A percentile compares a stretch with the other conserved stretches of the same genome.
Conservation (phyloP, 495 filamentous ascomycete species). For the Trichocladium uniseriatum region DNA sequence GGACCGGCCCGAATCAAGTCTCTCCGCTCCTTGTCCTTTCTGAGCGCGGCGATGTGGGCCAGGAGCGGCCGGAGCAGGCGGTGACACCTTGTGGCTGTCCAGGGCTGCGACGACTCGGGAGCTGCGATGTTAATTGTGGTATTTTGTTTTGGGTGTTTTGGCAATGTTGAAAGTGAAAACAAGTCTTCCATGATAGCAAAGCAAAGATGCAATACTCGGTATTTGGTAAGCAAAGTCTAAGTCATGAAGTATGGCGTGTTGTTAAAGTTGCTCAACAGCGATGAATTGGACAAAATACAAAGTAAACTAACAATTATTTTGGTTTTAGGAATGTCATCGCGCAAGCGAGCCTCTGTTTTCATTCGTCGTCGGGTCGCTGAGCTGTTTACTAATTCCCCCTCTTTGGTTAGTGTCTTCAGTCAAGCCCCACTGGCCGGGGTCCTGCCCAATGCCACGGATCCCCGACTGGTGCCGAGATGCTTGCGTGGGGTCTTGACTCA, state of each 20-base stretch:
- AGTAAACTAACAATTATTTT: no score
- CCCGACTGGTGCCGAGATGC: constrained; percentile 8
- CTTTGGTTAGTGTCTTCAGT: constrained; percentile 7
- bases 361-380: neutral
- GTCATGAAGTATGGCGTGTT: neutral
- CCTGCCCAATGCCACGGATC: neutral
- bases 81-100: constrained; percentile 49
- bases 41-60: constrained; percentile 42
- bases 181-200: neutral
- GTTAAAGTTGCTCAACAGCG: neutral
- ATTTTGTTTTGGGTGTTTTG: constrained; percentile 1
- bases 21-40: constrained; percentile 29
- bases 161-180: neutral
- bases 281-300: no score
- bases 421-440: neutral
- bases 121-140: neutral
- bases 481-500: constrained; percentile 15
- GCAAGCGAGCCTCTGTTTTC: neutral
- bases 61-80: constrained; percentile 47
- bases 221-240: neutral
- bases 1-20: neutral
- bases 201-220: neutral
- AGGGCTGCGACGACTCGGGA: constrained; percentile 25
- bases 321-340: no score
- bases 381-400: constrained; percentile 18